Evolutionary conservation across 2,329 filamentous ascomycete species (phyloP), one percentile per base, ranked within the genome.

Genomic region (Aspergillus floridensis): DNA sequence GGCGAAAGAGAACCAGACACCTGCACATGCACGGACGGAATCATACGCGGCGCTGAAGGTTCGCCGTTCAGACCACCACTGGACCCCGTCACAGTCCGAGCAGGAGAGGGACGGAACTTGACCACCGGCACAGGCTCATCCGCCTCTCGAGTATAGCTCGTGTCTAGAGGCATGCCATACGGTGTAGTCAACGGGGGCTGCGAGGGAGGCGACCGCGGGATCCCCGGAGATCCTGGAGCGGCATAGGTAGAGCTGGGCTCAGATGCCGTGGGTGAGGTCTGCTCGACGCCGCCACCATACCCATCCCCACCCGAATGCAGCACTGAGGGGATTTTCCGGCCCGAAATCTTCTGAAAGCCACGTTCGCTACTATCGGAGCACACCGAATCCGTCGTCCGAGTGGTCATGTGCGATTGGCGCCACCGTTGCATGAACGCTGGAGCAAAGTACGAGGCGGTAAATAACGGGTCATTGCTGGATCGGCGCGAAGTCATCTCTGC

Each of bases 341-440:
- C 80, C 7, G 78, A 78, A 24, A 82, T 74, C 63, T 80, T 80
- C 60, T 81, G 79, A 62, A 82, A 82, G 3, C 80, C 79, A 8
- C 78, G 76, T 60, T 81, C 79, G 52, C 75, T 76, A 7, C 74
- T 66, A 19, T 61, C 67, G 2, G 75, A 73, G 16, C 70, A 71
- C 12, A 71, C 58, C 2, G 72, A 76, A 29, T 71, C 72, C 21
- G 73, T 69, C 11, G 74, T 76, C 29, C 71, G 67, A 14, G 69
- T 69, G 49, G 72, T 75, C 58, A 67, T 71, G 55, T 66, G 74
- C 26, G 68, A 80, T 56, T 72, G 65, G n/a, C 75, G 70, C 73
- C 75, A 77, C 32, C 77, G 74, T 56, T 72, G 73, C 60, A 79
- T 72, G 49, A 80, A 73, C 21, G 75, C 70, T 1, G 75, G 72